Evolutionary conservation across 2,329 filamentous ascomycete species (phyloP).

Genomic region (Alternaria angustiovoidea): DNA sequence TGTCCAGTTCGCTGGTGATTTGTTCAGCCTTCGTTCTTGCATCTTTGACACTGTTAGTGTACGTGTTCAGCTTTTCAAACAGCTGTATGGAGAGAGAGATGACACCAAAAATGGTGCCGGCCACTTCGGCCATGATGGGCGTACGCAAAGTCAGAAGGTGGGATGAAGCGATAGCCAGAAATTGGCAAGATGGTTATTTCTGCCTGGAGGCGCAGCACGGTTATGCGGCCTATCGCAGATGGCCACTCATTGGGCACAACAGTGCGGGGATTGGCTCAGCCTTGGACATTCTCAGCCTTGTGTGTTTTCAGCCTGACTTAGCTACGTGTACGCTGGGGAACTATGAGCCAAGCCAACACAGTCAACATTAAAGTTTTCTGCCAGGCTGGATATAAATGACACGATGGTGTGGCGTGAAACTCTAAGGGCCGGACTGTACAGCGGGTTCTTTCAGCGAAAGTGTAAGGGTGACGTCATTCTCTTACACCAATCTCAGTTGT

Average conservation of each 20-base stretch:
- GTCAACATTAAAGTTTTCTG: neutral
- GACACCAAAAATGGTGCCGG: neutral
- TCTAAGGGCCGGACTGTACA: neutral
- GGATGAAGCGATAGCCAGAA: neutral
- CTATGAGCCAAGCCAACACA: neutral
- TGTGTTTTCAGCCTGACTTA: neutral
- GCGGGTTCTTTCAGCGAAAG: neutral
- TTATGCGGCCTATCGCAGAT: neutral
- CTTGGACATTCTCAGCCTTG: neutral
- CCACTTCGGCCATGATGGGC: slow-evolving; percentile 4
- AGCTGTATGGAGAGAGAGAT: neutral
- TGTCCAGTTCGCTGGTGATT: neutral
- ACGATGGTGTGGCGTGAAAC: neutral
- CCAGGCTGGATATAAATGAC: neutral
- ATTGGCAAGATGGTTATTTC: neutral
- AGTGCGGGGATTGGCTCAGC: neutral
- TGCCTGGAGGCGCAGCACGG: neutral
- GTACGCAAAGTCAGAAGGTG: neutral
- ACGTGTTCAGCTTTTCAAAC: neutral
- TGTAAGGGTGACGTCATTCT: neutral
- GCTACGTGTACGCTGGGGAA: no score
- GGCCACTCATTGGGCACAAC: neutral
- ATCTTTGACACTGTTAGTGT: neutral
- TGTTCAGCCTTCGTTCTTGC: neutral
- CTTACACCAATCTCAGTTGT: neutral